These are phyloP conservation scores for Tetrapisispora fleetii DNA, from an alignment of 805 yeast genomes.

Conservation along the genomic window DNA sequence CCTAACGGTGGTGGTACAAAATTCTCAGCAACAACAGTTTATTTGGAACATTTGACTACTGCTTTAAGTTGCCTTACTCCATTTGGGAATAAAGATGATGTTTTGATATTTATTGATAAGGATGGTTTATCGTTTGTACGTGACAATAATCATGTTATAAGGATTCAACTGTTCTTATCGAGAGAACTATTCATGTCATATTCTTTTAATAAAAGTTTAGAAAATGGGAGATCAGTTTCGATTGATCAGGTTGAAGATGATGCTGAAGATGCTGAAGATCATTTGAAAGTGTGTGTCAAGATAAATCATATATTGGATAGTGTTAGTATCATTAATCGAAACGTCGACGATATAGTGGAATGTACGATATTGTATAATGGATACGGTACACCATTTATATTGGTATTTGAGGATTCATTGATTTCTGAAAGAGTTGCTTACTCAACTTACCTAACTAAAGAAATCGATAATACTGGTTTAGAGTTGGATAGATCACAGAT, in stretches of 20 bases:
- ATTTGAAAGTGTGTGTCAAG: slow-evolving; percentile 34
- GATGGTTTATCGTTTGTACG: slow-evolving; percentile 46
- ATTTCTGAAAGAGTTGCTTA: slow-evolving; percentile 51
- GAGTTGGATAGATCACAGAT: slow-evolving; percentile 37
- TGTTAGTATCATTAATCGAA: slow-evolving; percentile 34
- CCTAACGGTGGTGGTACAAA: slow-evolving; percentile 2
- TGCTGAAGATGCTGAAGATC: slow-evolving; percentile 11
- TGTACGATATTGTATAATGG: slow-evolving; percentile 44
- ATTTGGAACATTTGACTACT: slow-evolving; percentile 37
- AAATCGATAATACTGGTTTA: slow-evolving; percentile 29
- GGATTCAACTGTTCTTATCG: slow-evolving; percentile 28
- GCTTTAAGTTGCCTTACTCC: slow-evolving; percentile 36
- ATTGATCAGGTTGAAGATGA: slow-evolving; percentile 7
- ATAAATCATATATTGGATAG: slow-evolving; percentile 41
- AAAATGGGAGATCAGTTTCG: slow-evolving; percentile 1
- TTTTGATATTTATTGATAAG: slow-evolving; percentile 34
- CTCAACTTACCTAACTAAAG: slow-evolving; percentile 35
- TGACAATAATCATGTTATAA: slow-evolving; percentile 35
- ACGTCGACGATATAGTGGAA: slow-evolving; percentile 30
- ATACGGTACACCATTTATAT: slow-evolving; percentile 42
- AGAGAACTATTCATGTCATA: slow-evolving; percentile 26
- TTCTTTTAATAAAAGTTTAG: slow-evolving; percentile 7
- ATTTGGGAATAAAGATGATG: slow-evolving; percentile 32
- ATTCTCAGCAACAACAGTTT: slow-evolving; percentile 39
- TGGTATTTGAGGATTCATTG: slow-evolving; percentile 45